Conservation (phyloP, 257 asterid species). For the Przewalskia tangutica region DNA sequence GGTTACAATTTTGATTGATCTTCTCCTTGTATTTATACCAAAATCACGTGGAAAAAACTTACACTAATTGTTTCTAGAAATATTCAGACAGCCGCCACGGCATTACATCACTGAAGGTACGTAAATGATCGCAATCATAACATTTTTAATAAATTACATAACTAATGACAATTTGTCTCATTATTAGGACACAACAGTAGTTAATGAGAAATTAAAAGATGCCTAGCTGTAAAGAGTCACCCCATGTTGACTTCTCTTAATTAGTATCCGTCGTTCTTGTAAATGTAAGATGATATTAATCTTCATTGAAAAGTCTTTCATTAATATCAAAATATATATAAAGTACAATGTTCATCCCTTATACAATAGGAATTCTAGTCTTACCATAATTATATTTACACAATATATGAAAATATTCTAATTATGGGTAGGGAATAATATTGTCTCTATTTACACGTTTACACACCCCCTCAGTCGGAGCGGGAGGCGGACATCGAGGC, state of each 20-base stretch:
- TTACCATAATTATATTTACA: no score
- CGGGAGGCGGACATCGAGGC: no score
- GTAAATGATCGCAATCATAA: background rate
- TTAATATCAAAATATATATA: no score
- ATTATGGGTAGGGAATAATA: no score
- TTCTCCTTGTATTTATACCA: background rate
- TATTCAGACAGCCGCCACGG: background rate
- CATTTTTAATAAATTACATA: background rate
- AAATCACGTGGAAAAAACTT: background rate
- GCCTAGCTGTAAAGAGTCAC: background rate
- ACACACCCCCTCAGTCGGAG: no score
- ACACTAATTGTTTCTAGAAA: background rate
- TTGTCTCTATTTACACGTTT: no score
- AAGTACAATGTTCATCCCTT: no score
- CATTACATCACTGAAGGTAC: background rate
- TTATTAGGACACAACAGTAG: background rate
- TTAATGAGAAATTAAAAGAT: background rate
- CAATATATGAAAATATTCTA: no score
- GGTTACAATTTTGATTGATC: background rate
- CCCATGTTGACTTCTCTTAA: background rate
- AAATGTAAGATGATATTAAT: no score
- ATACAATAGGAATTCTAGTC: no score
- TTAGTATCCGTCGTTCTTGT: no score
- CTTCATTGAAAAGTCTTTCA: no score
- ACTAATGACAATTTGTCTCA: background rate